phyloP scores from a whole-genome alignment of 2,329 filamentous ascomycete genomes.

The Aspergillus fijiensis region DNA sequence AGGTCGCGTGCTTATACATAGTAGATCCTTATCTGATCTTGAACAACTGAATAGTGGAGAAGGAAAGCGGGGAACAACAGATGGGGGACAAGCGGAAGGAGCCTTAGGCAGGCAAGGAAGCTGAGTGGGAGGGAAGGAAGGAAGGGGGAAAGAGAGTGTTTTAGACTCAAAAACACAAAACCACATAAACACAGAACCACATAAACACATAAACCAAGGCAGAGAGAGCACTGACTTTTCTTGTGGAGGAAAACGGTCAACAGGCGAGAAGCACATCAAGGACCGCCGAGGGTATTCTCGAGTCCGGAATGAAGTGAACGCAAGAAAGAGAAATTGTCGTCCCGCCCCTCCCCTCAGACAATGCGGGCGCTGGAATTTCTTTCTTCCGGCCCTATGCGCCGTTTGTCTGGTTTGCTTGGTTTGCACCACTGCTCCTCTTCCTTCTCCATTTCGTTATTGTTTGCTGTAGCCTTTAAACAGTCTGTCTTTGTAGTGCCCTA shows the following conservation, averaged over 20 bases:
- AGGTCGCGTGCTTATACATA: background rate
- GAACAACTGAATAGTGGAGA: background rate
- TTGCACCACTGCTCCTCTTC: background rate
- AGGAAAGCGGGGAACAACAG: background rate
- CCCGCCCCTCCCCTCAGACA: slow-evolving; percentile 20
- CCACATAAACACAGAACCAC: no score
- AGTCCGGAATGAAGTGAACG: slow-evolving; percentile 43
- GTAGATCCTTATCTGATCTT: background rate
- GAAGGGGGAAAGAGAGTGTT: background rate
- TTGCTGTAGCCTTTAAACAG: no score
- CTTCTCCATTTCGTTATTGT: no score
- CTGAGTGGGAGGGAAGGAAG: background rate
- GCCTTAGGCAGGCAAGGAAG: background rate
- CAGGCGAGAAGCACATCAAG: slow-evolving; percentile 30
- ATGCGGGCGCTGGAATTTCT: background rate
- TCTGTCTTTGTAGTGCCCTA: no score
- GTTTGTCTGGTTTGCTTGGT: background rate
- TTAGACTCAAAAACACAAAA: background rate
- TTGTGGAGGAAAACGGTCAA: background rate
- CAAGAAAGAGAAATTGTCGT: slow-evolving; percentile 37
- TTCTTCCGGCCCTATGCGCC: background rate
- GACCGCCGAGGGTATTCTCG: slow-evolving; percentile 46
- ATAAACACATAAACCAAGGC: background rate
- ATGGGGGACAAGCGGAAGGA: background rate
- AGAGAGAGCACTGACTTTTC: background rate